Conservation (phyloP, 805 yeast species). For the Diddensiella santjacobensis region DNA sequence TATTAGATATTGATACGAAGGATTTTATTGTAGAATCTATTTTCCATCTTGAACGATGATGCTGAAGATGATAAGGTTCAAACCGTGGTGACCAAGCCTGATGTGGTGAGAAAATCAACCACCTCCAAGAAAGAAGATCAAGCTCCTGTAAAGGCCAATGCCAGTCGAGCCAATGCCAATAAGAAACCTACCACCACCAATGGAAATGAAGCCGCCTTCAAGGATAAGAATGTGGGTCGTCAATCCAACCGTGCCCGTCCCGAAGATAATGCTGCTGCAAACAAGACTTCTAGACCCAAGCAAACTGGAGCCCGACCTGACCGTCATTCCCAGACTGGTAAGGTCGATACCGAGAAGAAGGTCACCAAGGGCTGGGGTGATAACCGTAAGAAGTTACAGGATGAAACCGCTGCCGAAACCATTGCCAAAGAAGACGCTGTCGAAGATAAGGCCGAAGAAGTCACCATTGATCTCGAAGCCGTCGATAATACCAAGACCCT, state of each 20-base stretch:
- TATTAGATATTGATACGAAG: neutral
- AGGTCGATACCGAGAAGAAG: constrained; percentile 81
- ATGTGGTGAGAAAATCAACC: constrained; percentile 69
- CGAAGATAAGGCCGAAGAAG: constrained; percentile 38
- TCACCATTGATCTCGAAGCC: constrained; percentile 44
- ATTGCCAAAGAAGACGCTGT: constrained; percentile 38
- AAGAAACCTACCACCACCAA: constrained; percentile 44
- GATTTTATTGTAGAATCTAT: constrained; percentile 20
- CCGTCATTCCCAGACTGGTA: constrained; percentile 83
- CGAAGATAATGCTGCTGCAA: constrained; percentile 33
- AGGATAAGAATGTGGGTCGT: constrained; percentile 69
- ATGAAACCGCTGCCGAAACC: constrained; percentile 46
- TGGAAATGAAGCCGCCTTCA: constrained; percentile 88
- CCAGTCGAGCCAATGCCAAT: constrained; percentile 49
- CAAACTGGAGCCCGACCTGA: constrained; percentile 52
- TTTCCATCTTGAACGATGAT: constrained; percentile 25
- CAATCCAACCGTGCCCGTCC: constrained; percentile 45
- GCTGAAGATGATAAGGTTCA: constrained; percentile 10
- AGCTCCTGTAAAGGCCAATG: constrained; percentile 67
- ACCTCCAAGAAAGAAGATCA: constrained; percentile 79
- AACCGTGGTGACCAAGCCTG: constrained; percentile 14
- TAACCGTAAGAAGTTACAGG: constrained; percentile 63
- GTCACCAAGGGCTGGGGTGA: constrained; percentile 87
- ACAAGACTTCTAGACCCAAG: constrained; percentile 41
- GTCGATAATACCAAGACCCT: constrained; percentile 60